These are phyloP conservation scores for Alternaria arborescens DNA, from an alignment of 2,329 filamentous ascomycete genomes.

Conservation along the genomic window DNA sequence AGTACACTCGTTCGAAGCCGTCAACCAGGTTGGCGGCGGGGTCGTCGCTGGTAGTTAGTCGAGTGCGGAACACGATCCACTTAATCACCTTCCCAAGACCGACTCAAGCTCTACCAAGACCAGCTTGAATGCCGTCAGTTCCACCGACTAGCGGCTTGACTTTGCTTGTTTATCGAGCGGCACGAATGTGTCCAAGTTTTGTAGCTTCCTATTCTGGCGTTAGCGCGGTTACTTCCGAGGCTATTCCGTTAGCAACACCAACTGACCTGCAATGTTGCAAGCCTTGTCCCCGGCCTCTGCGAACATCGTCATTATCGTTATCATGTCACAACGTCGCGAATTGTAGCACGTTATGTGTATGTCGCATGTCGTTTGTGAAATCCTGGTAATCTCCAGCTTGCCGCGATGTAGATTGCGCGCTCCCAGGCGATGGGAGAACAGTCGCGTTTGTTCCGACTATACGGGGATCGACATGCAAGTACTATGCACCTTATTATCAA, in stretches of 20 bases:
- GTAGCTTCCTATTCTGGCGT: slow-evolving; percentile 14
- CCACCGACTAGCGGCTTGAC: slow-evolving; percentile 16
- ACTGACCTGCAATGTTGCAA: background rate
- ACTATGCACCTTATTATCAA: slow-evolving; percentile 9
- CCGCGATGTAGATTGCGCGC: background rate
- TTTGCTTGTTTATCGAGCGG: slow-evolving; percentile 19
- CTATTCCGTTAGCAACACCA: background rate
- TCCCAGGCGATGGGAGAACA: background rate
- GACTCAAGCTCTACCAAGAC: slow-evolving; percentile 18
- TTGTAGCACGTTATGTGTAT: background rate
- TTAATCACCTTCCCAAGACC: slow-evolving; percentile 20
- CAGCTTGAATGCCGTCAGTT: slow-evolving; percentile 1
- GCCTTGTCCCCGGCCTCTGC: background rate
- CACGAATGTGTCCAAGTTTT: slow-evolving; percentile 5
- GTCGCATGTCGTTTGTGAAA: background rate
- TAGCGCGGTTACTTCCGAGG: slow-evolving; percentile 5
- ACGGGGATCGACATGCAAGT: slow-evolving; percentile 10
- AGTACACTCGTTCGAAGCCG: background rate
- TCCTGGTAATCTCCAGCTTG: background rate
- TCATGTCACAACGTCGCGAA: background rate
- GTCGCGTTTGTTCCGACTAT: background rate
- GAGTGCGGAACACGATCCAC: background rate
- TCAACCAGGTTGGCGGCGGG: slow-evolving; percentile 6
- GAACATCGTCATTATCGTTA: background rate
- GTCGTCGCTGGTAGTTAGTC: background rate